Evolutionary conservation across 495 filamentous ascomycete species (phyloP).

Genomic region (Hypoxylon crocopeplum): DNA sequence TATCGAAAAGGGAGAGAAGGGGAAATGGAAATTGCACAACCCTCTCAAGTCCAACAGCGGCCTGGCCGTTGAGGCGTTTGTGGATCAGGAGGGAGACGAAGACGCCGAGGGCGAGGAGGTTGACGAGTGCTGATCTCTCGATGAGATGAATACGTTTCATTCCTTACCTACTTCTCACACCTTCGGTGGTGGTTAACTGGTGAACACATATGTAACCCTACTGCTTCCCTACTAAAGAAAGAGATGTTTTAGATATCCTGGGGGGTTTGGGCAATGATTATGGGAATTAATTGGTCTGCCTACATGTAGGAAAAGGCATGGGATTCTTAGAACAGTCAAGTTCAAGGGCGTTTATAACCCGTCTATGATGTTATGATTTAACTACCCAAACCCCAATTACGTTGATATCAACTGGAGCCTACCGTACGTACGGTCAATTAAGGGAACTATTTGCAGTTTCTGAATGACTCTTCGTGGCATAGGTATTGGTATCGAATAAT

Average conservation of each 20-base stretch:
- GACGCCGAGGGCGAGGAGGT: constrained; percentile 41
- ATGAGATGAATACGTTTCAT: neutral
- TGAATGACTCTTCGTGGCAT: too few relatives aligned
- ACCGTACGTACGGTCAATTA: neutral
- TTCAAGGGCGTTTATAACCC: neutral
- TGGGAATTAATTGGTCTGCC: constrained; percentile 11
- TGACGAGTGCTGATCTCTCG: constrained; percentile 29
- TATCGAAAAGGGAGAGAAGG: constrained; percentile 40
- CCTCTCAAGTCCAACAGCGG: constrained; percentile 39
- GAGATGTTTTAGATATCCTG: neutral
- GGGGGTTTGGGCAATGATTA: too few relatives aligned
- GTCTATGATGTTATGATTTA: constrained; percentile 17
- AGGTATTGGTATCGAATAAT: too few relatives aligned
- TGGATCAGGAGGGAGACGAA: constrained; percentile 27
- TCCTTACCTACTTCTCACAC: constrained; percentile 8
- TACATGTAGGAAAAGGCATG: neutral
- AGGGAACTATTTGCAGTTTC: too few relatives aligned
- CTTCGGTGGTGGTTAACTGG: neutral
- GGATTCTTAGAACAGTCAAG: constrained; percentile 6
- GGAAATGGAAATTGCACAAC: constrained; percentile 41
- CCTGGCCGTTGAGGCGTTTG: neutral
- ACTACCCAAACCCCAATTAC: too few relatives aligned
- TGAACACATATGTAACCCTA: constrained; percentile 5
- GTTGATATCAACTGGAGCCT: neutral
- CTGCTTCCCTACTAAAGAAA: constrained; percentile 1